Evolutionary conservation across 768 basidiomycete genomes (phyloP), one percentile per base, ranked within the genome.

Genomic region (Russula vinacea): DNA sequence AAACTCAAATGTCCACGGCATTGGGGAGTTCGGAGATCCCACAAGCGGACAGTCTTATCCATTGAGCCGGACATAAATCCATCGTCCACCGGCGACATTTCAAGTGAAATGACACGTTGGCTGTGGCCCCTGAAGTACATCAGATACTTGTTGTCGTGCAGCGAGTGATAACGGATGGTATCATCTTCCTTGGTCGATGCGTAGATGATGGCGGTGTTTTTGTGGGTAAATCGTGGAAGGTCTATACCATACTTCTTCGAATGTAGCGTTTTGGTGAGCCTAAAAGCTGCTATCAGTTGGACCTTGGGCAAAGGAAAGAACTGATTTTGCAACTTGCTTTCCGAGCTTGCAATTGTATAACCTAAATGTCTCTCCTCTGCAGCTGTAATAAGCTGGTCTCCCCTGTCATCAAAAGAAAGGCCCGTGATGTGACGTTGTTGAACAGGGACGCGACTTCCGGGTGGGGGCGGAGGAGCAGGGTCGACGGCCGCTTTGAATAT

Each of bases 191-290:
- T 98, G 19, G 95, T 98, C 5, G 92, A 95, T 9, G 95, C 90
- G 71, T 98, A 86, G 3, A 98, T 73, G 53, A 98, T 88, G 3
- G 88, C 85, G 0, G 86, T 85, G 68, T 84, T 87, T 73, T 90
- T 91, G 78, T 98, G 97, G 0, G 96, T 98, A 71, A 98, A 97
- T 3, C 96, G 85, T 24, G 94, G 92, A 22, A 95, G 82, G 75
- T 96, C 92, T 51, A 94, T 89, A 1, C 97, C 97, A 74, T 98
- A 99, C 74, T 99, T 99, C 76, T 95, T 94, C 0, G 95, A 98
- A 70, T 88, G 84, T 3, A 94, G 75, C 1, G 86, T 88, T 75
- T 92, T 94, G 39, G 83, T 70, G 57, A 82, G 81, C 79, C 95
- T 91, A 69, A 63, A 66, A 60, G n/a, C 44, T 51, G 40, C 47